A percentile compares a stretch with the other conserved stretches of the same genome.
phyloP scores from a whole-genome alignment of 768 basidiomycete species.

The Tephrocybe sp. region DNA sequence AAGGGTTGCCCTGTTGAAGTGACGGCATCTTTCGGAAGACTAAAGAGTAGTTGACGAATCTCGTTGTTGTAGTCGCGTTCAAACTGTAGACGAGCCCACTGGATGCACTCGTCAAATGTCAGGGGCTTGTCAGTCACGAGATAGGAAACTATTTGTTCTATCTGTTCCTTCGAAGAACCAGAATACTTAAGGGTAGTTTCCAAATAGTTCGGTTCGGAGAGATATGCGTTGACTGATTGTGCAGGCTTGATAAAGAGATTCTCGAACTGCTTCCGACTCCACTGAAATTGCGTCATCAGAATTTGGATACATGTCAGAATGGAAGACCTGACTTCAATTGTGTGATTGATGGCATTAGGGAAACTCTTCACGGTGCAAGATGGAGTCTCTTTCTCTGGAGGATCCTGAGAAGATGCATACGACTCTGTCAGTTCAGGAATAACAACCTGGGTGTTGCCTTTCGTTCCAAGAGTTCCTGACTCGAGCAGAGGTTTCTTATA shows the following conservation, averaged over 20 bases:
- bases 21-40: slow-evolving; percentile 90
- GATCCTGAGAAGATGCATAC: slow-evolving; percentile 97
- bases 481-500: slow-evolving; percentile 95
- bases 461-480: slow-evolving; percentile 97
- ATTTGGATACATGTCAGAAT: neutral
- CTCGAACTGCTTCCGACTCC: slow-evolving; percentile 93
- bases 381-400: slow-evolving; percentile 95
- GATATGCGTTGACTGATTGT: slow-evolving; percentile 92
- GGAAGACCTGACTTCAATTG: slow-evolving; percentile 72
- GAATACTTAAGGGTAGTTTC: slow-evolving; percentile 89
- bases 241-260: slow-evolving; percentile 91
- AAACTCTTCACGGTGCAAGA: slow-evolving; percentile 99
- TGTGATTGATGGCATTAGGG: slow-evolving; percentile 96
- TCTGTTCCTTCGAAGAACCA: slow-evolving; percentile 87
- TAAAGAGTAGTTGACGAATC: slow-evolving; percentile 90
- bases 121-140: slow-evolving; percentile 91
- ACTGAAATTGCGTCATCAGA: slow-evolving; percentile 43
- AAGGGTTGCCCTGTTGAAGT: slow-evolving; percentile 94
- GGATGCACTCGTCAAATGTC: slow-evolving; percentile 95
- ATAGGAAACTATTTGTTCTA: slow-evolving; percentile 85
- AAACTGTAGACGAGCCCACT: slow-evolving; percentile 95
- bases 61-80: slow-evolving; percentile 92
- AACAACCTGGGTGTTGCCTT: slow-evolving; percentile 95
- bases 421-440: slow-evolving; percentile 94
- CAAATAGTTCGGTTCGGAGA: slow-evolving; percentile 94